These are phyloP conservation scores for Solanum chiquidenum DNA, from an alignment of 257 asterid species.

Conservation along the genomic window DNA sequence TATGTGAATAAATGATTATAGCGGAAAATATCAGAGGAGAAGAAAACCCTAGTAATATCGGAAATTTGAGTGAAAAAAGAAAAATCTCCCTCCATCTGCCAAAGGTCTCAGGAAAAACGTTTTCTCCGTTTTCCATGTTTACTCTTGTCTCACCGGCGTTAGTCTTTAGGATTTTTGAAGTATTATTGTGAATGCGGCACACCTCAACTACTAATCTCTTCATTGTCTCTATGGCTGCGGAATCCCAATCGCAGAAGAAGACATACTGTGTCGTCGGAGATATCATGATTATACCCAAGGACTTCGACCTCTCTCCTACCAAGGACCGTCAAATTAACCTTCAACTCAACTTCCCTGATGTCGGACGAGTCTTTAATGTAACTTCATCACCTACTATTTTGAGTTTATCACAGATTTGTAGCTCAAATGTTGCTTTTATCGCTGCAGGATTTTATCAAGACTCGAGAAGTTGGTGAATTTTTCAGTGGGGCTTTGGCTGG, in stretches of 20 bases:
- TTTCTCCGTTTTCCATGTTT: background rate
- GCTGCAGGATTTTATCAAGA: slow-evolving; percentile 33
- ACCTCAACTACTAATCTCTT: background rate
- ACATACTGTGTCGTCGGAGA: slow-evolving; percentile 32
- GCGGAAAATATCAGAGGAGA: background rate
- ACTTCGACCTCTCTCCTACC: slow-evolving; percentile 32
- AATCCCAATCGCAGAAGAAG: slow-evolving; percentile 51
- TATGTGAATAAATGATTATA: too few species aligned
- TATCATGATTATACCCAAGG: slow-evolving; percentile 35
- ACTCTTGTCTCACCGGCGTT: background rate
- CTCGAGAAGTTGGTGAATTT: slow-evolving; percentile 83
- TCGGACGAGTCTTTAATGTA: slow-evolving; percentile 44
- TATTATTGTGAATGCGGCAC: background rate
- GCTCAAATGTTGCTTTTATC: background rate
- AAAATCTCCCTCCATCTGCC: background rate
- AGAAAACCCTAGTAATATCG: background rate
- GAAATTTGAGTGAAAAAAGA: background rate
- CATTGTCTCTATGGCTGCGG: slow-evolving; percentile 5
- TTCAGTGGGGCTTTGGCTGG: slow-evolving; percentile 94
- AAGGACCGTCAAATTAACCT: slow-evolving; percentile 12
- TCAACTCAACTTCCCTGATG: slow-evolving; percentile 23
- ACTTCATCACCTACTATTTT: background rate
- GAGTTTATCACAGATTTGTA: background rate
- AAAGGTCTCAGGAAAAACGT: background rate
- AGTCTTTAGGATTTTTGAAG: background rate